Conservation (phyloP, 179 eudicot genomes). For the Amaranthus tricolor region DNA sequence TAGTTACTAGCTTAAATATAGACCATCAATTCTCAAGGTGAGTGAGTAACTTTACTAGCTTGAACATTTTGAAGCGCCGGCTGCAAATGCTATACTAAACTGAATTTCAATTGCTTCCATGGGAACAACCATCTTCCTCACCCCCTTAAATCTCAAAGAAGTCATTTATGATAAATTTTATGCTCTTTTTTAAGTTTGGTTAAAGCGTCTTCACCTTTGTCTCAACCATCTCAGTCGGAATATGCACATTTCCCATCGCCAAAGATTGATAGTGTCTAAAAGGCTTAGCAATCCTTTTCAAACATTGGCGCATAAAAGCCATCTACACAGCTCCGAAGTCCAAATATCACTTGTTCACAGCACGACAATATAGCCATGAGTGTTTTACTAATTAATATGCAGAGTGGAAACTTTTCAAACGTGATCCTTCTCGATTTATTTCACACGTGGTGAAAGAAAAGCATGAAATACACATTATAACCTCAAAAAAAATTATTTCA, state of each 20-base stretch:
- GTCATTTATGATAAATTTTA: not conserved
- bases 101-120: not conserved
- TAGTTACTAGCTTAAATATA: too few relatives aligned
- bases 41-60: not conserved
- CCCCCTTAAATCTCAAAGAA: not conserved
- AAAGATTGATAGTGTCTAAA: not conserved
- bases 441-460: not conserved
- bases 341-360: not conserved
- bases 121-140: not conserved
- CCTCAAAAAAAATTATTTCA: not conserved
- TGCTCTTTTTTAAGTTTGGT: not conserved
- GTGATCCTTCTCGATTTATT: too few relatives aligned
- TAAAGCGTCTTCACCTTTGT: not conserved
- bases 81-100: not conserved
- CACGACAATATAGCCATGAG: not conserved
- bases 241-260: not conserved
- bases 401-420: too few relatives aligned
- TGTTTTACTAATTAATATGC: too few relatives aligned
- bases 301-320: not conserved
- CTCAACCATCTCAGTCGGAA: not conserved
- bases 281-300: not conserved
- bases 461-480: not conserved
- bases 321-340: constrained; percentile 8
- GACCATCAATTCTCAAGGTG: too few relatives aligned
- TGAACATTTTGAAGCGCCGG: not conserved